These are phyloP conservation scores for Paralagenidium karlingii DNA, from an alignment of 352 stramenopile genomes.

Conservation along the genomic window DNA sequence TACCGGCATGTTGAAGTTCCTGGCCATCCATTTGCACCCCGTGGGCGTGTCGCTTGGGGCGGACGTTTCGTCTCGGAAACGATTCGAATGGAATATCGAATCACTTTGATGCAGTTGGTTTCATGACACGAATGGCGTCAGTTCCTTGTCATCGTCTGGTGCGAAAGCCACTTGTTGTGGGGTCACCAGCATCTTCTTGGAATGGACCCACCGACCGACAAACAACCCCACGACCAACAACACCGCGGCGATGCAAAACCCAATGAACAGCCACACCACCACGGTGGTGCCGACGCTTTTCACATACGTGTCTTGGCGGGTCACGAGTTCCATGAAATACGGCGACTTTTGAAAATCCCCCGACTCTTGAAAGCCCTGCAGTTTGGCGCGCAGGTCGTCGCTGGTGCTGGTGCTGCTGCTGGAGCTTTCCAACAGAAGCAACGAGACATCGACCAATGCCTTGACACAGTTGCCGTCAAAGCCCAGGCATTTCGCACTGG, in stretches of 20 bases:
- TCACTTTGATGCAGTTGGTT: too few relatives aligned
- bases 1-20: too few relatives aligned
- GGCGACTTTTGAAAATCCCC: conserved; percentile 30
- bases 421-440: too few relatives aligned
- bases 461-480: conserved; percentile 32
- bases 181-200: conserved; percentile 29
- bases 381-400: conserved; percentile 27
- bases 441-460: too few relatives aligned
- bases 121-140: too few relatives aligned
- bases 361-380: conserved; percentile 27
- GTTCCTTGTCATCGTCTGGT: too few relatives aligned
- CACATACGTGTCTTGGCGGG: conserved; percentile 19
- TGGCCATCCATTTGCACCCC: too few relatives aligned
- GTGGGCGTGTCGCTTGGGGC: too few relatives aligned
- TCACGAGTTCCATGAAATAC: conserved; percentile 30
- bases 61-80: too few relatives aligned
- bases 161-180: too few relatives aligned
- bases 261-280: conserved; percentile 50
- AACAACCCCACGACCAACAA: conserved; percentile 16
- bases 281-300: conserved; percentile 22
- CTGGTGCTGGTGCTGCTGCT: too few relatives aligned
- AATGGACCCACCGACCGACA: conserved; percentile 13
- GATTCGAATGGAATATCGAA: too few relatives aligned
- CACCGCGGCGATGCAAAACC: conserved; percentile 26
- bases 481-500: conserved; percentile 13